These are phyloP conservation scores for Dendrobium chrysotoxum DNA, from an alignment of 106 monocot genomes.

Conservation along the genomic window DNA sequence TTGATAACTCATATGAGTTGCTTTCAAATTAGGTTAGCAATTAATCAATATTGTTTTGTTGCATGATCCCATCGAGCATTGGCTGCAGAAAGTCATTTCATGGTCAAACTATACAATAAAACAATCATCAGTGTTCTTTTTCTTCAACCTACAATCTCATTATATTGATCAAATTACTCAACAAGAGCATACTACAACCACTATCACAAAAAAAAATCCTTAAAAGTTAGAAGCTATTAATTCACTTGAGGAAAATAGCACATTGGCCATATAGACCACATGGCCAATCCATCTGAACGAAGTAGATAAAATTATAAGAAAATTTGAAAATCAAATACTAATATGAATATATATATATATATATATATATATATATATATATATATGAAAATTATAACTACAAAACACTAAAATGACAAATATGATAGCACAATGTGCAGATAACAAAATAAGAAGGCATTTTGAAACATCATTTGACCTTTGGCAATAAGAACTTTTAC, in stretches of 20 bases:
- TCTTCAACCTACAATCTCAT: background rate
- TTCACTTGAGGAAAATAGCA: background rate
- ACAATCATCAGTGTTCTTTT: background rate
- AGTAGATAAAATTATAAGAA: background rate
- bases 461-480: background rate
- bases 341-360: background rate
- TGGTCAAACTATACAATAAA: background rate
- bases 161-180: background rate
- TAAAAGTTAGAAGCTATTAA: background rate
- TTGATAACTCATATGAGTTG: background rate
- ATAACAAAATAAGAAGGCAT: background rate
- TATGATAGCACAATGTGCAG: background rate
- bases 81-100: background rate
- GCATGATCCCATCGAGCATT: background rate
- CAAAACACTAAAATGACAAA: background rate
- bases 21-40: background rate
- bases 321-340: background rate
- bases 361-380: background rate
- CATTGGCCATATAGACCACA: background rate
- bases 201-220: background rate
- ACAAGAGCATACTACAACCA: background rate
- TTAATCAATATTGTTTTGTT: background rate
- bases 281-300: background rate
- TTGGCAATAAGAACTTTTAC: conserved; percentile 18
- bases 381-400: background rate